These are phyloP conservation scores for Lepidium aucheri DNA, from an alignment of 345 rosid genomes.

Conservation along the genomic window DNA sequence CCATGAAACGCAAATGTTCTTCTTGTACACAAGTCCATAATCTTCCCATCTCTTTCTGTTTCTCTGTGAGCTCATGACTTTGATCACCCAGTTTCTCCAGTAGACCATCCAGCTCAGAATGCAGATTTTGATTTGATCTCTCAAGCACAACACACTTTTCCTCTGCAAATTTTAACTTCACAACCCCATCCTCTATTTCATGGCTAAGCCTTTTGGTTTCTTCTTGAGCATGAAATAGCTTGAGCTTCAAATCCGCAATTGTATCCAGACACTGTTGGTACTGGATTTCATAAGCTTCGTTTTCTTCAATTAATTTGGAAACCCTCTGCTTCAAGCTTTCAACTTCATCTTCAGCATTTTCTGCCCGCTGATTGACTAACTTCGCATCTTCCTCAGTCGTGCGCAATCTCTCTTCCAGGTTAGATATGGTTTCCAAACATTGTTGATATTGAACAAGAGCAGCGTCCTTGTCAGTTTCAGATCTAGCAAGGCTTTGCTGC, in stretches of 20 bases:
- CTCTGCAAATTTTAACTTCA: constrained; percentile 70
- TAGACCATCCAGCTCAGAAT: constrained; percentile 57
- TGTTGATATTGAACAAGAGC: constrained; percentile 45
- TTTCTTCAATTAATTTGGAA: constrained; percentile 53
- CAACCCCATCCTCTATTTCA: constrained; percentile 57
- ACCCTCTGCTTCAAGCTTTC: constrained; percentile 55
- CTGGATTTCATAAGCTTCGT: constrained; percentile 54
- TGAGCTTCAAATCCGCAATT: constrained; percentile 56
- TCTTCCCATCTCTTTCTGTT: constrained; percentile 78
- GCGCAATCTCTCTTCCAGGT: constrained; percentile 49
- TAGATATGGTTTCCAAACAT: constrained; percentile 50
- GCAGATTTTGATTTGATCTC: constrained; percentile 65
- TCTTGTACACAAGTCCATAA: constrained; percentile 85
- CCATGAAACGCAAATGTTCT: constrained; percentile 74
- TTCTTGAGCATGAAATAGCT: constrained; percentile 51
- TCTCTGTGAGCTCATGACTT: constrained; percentile 70
- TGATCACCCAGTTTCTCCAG: constrained; percentile 54
- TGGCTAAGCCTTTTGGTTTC: constrained; percentile 61
- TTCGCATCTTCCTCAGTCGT: constrained; percentile 54
- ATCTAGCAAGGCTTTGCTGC: constrained; percentile 43
- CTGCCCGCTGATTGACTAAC: constrained; percentile 43
- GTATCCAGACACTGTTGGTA: constrained; percentile 72
- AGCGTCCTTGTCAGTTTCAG: constrained; percentile 65
- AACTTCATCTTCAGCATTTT: constrained; percentile 61
- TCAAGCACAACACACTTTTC: constrained; percentile 70